Conservation (phyloP, 192 early-diverging fungal species). For the Cladochytrium replicatum region DNA sequence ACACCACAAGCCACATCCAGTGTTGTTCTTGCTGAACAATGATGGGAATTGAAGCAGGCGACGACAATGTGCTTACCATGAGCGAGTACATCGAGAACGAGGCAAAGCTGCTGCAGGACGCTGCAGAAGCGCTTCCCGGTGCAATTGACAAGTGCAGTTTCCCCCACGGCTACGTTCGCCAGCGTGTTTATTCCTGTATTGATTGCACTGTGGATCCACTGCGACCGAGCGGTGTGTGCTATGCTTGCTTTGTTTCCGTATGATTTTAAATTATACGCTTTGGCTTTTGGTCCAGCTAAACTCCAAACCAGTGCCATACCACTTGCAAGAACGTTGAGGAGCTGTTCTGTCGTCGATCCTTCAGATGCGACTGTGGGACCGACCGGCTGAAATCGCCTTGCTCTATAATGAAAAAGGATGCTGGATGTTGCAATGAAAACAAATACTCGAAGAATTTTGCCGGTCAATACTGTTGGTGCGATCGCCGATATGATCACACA, state of each 20-base stretch:
- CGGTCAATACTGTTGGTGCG: slow-evolving; percentile 80
- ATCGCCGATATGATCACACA: slow-evolving; percentile 60
- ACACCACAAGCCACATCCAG: no score
- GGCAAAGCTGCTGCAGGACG: slow-evolving; percentile 6
- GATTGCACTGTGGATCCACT: slow-evolving; percentile 47
- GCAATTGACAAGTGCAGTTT: slow-evolving; percentile 1
- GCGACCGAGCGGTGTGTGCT: slow-evolving; percentile 16
- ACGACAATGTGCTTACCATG: slow-evolving; percentile 29
- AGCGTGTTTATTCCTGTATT: slow-evolving; percentile 71
- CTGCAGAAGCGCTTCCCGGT: slow-evolving; percentile 8
- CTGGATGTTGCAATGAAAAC: slow-evolving; percentile 40
- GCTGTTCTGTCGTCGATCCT: slow-evolving; percentile 55
- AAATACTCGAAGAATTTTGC: slow-evolving; percentile 75
- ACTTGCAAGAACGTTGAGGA: slow-evolving; percentile 77
- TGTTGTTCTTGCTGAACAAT: no score
- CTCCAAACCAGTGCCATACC: slow-evolving; percentile 28
- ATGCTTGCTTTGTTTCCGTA: slow-evolving; percentile 14
- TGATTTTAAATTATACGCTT: not conserved
- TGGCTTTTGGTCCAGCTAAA: not conserved
- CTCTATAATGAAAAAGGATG: slow-evolving; percentile 7
- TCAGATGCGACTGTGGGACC: slow-evolving; percentile 77
- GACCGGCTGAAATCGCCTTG: slow-evolving; percentile 13
- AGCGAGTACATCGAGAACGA: slow-evolving; percentile 28
- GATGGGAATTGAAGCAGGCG: no score
- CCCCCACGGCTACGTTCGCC: slow-evolving; percentile 57